A percentile compares a stretch with the other conserved stretches of the same genome.
Evolutionary conservation across 148 eudicot species (phyloP).

Genomic region (Nepenthes gracilis): DNA sequence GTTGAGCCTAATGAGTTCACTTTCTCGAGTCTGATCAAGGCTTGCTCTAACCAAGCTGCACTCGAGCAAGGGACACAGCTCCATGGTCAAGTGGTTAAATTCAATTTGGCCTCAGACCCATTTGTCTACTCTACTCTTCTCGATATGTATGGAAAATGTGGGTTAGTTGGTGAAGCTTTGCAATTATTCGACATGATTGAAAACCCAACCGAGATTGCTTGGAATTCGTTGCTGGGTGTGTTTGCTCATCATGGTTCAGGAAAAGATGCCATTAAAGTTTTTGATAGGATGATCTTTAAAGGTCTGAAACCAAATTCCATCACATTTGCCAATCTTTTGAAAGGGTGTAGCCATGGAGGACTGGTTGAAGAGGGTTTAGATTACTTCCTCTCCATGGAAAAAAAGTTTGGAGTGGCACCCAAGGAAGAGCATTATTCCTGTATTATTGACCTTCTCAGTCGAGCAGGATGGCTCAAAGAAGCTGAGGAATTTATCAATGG

Average conservation of each 20-base stretch:
- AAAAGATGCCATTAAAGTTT: slow-evolving; percentile 17
- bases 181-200: slow-evolving; percentile 16
- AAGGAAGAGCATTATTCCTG: slow-evolving; percentile 37
- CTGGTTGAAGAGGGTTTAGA: slow-evolving; percentile 33
- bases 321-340: slow-evolving; percentile 32
- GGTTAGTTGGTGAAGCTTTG: slow-evolving; percentile 26
- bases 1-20: slow-evolving; percentile 38
- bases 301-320: slow-evolving; percentile 29
- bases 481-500: slow-evolving; percentile 28
- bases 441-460: slow-evolving; percentile 37
- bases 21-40: slow-evolving; percentile 37
- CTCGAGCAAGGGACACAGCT: slow-evolving; percentile 41
- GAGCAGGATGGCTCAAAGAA: slow-evolving; percentile 45
- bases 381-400: slow-evolving; percentile 31
- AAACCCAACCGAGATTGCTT: slow-evolving; percentile 15
- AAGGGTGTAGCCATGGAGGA: slow-evolving; percentile 52
- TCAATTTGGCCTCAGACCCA: slow-evolving; percentile 15
- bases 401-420: slow-evolving; percentile 25
- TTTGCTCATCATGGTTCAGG: slow-evolving; percentile 39
- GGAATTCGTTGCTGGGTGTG: slow-evolving; percentile 31
- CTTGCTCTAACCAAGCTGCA: slow-evolving; percentile 42
- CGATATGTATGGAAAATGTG: slow-evolving; percentile 47
- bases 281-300: slow-evolving; percentile 17
- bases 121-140: slow-evolving; percentile 28
- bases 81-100: slow-evolving; percentile 31